Evolutionary conservation across 148 eudicot genomes (phyloP), one percentile per base, ranked within the genome.

Genomic region (Rhododendron williamsianum): DNA sequence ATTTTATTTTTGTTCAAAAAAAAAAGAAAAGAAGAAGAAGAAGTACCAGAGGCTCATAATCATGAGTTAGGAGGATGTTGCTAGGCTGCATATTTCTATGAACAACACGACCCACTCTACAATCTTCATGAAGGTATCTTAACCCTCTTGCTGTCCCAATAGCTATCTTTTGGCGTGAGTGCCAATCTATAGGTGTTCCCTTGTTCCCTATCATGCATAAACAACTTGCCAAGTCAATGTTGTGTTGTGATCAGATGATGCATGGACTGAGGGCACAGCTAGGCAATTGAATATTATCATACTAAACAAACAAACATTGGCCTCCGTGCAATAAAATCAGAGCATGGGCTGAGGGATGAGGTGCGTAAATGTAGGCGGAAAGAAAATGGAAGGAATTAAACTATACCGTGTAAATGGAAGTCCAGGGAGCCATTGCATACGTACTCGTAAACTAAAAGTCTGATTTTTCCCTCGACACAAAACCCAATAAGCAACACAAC

Each of bases 41-140:
- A 36, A 51, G 9, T 94, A 96, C 98, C 98, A 93, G 85, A 85
- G 98, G 98, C 85, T 96, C 98, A 79, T 90, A 92, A 89, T 96
- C 95, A 86, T 94, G 98, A 73, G 98, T 96, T 52, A 96, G 85
- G 73, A 96, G 94, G 86, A 96, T 96, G 87, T 96, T 94, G 89
- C 86, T 92, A 60, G 98, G 98, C 82, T 95, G 88, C 93, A 96
- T 77, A 85, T 96, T 95, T 87, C 98, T 90, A 86, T 96, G 98
- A 65, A 93, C 81, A 60, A 96, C 92, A 87, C 98, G 91, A 48
- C 98, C 98, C 65, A 96, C 96, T 90, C 98, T 91, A 89, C 98
- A 96, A 84, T 96, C 98, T 89, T 96, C 98, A 84, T 96, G 98
- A 51, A 96, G 95, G 83, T 96, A 96, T 76, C 98, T 88, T 90